Percentiles rank a stretch among this genome's conserved stretches.
phyloP scores from a whole-genome alignment of 495 filamentous ascomycete species.

The Aspergillus diversus region DNA sequence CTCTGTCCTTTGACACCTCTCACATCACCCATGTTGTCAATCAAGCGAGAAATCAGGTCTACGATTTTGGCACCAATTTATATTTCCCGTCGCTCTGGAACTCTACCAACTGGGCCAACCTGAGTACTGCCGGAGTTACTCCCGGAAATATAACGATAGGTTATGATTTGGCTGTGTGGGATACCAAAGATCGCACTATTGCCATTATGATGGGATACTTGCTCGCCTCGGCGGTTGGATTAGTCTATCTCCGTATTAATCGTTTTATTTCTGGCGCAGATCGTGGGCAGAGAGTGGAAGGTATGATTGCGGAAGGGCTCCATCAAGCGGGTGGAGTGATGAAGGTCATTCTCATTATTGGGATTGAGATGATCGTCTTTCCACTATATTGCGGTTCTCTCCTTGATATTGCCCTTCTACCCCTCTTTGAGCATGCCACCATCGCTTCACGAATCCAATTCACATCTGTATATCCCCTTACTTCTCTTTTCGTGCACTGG shows the following conservation, averaged over 20 bases:
- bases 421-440: constrained; percentile 80
- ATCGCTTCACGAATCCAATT: constrained; percentile 76
- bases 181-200: constrained; percentile 71
- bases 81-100: constrained; percentile 24
- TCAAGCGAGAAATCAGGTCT: constrained; percentile 28
- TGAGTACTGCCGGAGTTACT: constrained; percentile 25
- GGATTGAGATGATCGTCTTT: constrained; percentile 98
- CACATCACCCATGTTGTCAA: constrained; percentile 20
- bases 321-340: constrained; percentile 94
- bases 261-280: constrained; percentile 65
- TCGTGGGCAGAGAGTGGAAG: constrained; percentile 73
- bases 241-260: constrained; percentile 74
- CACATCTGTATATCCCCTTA: constrained; percentile 73
- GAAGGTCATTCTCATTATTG: constrained; percentile 98
- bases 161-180: constrained; percentile 74
- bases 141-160: constrained; percentile 45
- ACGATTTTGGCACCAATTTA: constrained; percentile 25
- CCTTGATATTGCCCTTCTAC: constrained; percentile 85
- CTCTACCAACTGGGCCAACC: constrained; percentile 33
- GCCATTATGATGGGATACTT: constrained; percentile 83
- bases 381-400: constrained; percentile 93
- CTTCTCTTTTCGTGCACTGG: constrained; percentile 96
- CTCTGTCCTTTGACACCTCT: constrained; percentile 24
- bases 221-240: constrained; percentile 71
- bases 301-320: constrained; percentile 77